phyloP scores from a whole-genome alignment of 1,284 basidiomycete genomes.

The Athelia sp. region DNA sequence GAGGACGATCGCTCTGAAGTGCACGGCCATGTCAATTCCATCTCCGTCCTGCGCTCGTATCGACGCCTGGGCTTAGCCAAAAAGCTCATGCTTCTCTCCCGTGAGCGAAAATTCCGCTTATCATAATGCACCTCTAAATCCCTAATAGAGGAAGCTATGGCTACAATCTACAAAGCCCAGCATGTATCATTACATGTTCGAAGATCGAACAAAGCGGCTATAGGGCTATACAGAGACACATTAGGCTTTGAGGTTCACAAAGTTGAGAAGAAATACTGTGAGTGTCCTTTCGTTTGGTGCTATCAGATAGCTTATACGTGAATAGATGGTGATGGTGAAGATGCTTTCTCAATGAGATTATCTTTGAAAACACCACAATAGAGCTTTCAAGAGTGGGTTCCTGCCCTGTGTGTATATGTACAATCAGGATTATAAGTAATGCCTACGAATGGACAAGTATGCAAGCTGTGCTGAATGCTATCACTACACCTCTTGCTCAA shows the following conservation, averaged over 20 bases:
- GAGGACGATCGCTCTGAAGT: constrained; percentile 62
- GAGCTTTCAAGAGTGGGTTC: background rate
- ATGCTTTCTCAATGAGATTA: constrained; percentile 76
- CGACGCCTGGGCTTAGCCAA: constrained; percentile 83
- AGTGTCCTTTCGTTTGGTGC: constrained; percentile 25
- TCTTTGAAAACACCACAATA: constrained; percentile 27
- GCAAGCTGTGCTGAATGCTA: background rate
- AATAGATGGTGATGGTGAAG: constrained; percentile 75
- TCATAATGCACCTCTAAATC: constrained; percentile 2
- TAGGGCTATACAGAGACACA: constrained; percentile 77
- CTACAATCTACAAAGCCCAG: constrained; percentile 70
- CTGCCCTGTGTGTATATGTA: too few species aligned
- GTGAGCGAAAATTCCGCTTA: constrained; percentile 33
- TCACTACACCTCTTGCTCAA: constrained; percentile 3
- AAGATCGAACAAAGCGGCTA: constrained; percentile 82
- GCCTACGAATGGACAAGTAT: background rate
- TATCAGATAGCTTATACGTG: constrained; percentile 1
- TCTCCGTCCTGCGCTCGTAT: constrained; percentile 84
- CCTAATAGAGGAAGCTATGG: constrained; percentile 77
- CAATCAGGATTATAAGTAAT: background rate
- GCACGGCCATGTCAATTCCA: constrained; percentile 88
- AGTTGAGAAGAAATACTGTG: constrained; percentile 82
- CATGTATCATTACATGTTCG: constrained; percentile 85
- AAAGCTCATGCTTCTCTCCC: constrained; percentile 83
- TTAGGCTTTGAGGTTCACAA: constrained; percentile 77